phyloP scores from a whole-genome alignment of 2,329 filamentous ascomycete species.

The Davidsoniella neocaledoniae region DNA sequence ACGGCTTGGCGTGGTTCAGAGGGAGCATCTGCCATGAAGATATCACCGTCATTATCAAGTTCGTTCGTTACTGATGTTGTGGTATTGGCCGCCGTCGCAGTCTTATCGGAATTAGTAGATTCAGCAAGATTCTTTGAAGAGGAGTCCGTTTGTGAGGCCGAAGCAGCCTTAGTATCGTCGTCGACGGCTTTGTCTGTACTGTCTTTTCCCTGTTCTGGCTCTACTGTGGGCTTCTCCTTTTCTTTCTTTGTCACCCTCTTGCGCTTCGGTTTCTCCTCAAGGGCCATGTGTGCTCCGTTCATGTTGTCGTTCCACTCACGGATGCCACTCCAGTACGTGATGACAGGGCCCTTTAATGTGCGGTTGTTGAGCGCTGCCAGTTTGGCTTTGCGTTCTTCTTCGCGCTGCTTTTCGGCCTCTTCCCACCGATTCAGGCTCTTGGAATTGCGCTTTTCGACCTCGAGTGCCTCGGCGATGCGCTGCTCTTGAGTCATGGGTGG shows the following conservation, averaged over 20 bases:
- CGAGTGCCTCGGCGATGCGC: slow-evolving; percentile 62
- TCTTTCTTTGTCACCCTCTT: slow-evolving; percentile 29
- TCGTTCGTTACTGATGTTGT: not conserved
- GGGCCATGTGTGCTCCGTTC: slow-evolving; percentile 47
- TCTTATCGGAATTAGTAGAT: not conserved
- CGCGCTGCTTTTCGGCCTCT: slow-evolving; percentile 73
- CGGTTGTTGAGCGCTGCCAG: slow-evolving; percentile 78
- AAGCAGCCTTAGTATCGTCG: not conserved
- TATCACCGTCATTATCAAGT: slow-evolving; percentile 5
- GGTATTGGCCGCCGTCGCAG: too few relatives aligned
- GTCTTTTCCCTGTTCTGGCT: slow-evolving; percentile 14
- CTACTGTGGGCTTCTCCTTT: slow-evolving; percentile 16
- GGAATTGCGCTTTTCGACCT: slow-evolving; percentile 70
- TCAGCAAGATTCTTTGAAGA: not conserved
- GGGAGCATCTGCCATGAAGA: slow-evolving; percentile 2
- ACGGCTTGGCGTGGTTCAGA: not conserved
- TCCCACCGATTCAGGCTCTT: slow-evolving; percentile 92
- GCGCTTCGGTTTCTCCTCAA: slow-evolving; percentile 42
- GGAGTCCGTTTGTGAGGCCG: not conserved
- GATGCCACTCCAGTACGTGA: slow-evolving; percentile 87
- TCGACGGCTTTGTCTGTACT: slow-evolving; percentile 10
- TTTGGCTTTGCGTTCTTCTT: slow-evolving; percentile 66
- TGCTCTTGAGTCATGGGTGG: slow-evolving; percentile 77
- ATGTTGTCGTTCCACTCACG: slow-evolving; percentile 63
- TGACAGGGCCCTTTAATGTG: slow-evolving; percentile 72